phyloP scores from a whole-genome alignment of 768 basidiomycete genomes.

The Mycena vulgaris region DNA sequence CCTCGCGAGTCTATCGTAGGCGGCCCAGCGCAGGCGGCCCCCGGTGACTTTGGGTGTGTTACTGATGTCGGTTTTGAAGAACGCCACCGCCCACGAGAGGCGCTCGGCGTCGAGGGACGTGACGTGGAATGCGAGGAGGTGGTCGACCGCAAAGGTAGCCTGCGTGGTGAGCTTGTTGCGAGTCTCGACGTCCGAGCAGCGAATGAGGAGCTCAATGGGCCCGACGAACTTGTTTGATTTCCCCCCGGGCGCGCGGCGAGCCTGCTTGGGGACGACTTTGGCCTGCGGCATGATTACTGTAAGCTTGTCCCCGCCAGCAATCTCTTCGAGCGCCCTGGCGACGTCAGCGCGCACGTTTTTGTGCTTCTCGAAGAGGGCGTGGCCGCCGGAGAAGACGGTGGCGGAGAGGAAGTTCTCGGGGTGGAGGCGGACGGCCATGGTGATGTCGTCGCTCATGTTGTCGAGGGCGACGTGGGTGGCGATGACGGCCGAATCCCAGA shows the following conservation, averaged over 20 bases:
- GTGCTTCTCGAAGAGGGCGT: background rate
- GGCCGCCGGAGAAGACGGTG: background rate
- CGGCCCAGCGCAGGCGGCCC: background rate
- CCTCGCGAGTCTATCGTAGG: background rate
- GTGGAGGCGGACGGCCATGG: background rate
- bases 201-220: background rate
- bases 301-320: background rate
- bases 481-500: background rate
- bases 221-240: background rate
- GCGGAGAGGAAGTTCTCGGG: background rate
- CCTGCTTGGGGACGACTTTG: background rate
- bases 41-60: background rate
- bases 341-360: background rate
- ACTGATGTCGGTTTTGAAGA: background rate
- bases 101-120: background rate
- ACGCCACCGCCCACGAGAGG: background rate
- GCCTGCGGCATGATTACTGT: background rate
- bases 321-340: background rate
- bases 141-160: background rate
- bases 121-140: background rate
- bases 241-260: background rate
- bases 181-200: background rate
- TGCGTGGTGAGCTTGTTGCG: background rate
- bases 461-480: conserved; percentile 11
- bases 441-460: background rate